Base-by-base conservation (phyloP, 495 filamentous ascomycete species). In the Pseudevernia furfuracea region DNA sequence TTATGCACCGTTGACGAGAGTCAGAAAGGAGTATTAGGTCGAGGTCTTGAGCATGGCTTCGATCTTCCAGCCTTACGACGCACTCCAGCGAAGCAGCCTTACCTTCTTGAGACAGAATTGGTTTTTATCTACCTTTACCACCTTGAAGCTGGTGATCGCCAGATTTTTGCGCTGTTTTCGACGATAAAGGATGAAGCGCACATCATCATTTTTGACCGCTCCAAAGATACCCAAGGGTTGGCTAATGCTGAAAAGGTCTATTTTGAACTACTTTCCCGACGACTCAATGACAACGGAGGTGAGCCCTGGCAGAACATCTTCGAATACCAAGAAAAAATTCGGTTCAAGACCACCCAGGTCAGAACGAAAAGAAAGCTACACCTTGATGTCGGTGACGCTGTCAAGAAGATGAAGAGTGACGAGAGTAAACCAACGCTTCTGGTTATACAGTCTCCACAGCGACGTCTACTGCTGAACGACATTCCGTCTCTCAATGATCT, bases 221-320 rank as follows among this genome's bases (percentile, higher is more conserved):
- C 81, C 21, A 86, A 85, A 64, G 90, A 94, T 68, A 78, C 83
- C n/a, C 86, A 91, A 68, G 87, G 89, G 25, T 75, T 97, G 41
- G 95, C 94, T 3, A 97, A 96, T 65, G 82, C 96, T 49, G 87
- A 90, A 66, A 96, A 90, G 72, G 85, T 96, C 38, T 99, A 99
- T 74, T 74, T 81, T n/a, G 92, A 97, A 32, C 80, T 88, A 65
- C 78, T 90, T 15, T 70, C 79, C 7, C 80, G 82, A 62, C 85
- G 85, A 66, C 70, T 85, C 59, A 82, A 91, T 68, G 88, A 92
- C 66, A 78, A 80, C 10, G 78, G 80, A 28, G 87, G 84, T 5
- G 80, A 87, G 46, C 80, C 82, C 49, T 89, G 91, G 82, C 88
- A 94, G 71, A 84, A 84, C 44, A 85, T 86, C 63, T 89, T 99